Evolutionary conservation across 768 basidiomycete species (phyloP), one percentile per base, ranked within the genome.

Genomic region (Podaxis mareebaensis): DNA sequence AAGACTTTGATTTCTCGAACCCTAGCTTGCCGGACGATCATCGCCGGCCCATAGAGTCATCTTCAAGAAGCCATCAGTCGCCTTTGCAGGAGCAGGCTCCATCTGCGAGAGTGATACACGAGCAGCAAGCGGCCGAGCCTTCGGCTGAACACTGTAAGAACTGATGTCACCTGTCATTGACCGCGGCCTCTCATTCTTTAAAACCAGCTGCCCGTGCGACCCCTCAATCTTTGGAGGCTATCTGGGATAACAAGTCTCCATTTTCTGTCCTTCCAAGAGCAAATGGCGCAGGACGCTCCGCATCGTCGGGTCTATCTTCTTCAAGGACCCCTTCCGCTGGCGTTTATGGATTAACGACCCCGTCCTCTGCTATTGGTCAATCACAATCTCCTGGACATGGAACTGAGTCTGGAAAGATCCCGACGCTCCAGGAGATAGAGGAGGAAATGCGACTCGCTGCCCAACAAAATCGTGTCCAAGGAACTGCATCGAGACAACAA

Each of bases 1-100:
- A 89, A 72, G 95, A 96, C 76, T 97, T 96, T 73, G 93, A 96
- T 79, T 97, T 96, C 75, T 79, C 89, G 20, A 82, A 76, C 56
- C 80, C 74, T 36, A 68, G 67, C 60, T 69, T 80, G 24, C 76
- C 75, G 36, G 75, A 76, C 54, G 62, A 67, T 52, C 55, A 63
- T 56, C 61, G 61, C 33, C 52, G 42, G 38, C 12, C n/a, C 54
- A 10, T 22, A 38, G 70, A 71, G n/a, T 67, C 68, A 66, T 60
- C 69, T 61, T 60, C 65, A 69, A 69, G 53, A 70, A 64, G 44
- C 28, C 61, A 30, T 60, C 72, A 66, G 58, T 60, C 61, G 33
- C 66, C 55, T 28, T 60, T 53, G 42, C 70, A 61, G 68, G 66
- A 73, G 63, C 71, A 69, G 68, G 58, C 69, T 66, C 67, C 68